These are phyloP conservation scores for Cinnamomum chago DNA, from an alignment of 164 flowering plant species.

Conservation along the genomic window DNA sequence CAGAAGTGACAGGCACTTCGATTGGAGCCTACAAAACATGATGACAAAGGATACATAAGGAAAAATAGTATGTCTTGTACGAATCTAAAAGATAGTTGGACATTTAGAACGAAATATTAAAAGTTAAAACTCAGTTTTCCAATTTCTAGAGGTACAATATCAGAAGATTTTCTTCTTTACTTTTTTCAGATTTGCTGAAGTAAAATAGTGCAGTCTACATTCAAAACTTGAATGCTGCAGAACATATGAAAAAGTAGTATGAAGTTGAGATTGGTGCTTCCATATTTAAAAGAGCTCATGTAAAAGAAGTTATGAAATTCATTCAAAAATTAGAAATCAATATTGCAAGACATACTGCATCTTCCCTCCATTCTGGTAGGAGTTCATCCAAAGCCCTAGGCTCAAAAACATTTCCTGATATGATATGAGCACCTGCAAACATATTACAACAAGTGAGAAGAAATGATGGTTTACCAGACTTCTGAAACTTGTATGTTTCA, in stretches of 20 bases:
- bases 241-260: not conserved
- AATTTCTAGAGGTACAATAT: too few species aligned
- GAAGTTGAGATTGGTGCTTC: not conserved
- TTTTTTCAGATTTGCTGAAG: not conserved
- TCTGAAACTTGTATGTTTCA: not conserved
- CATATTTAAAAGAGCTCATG: not conserved
- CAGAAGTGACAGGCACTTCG: slow-evolving; percentile 76
- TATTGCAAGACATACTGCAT: slow-evolving; percentile 43
- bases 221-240: not conserved
- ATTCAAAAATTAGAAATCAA: not conserved
- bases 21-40: slow-evolving; percentile 67
- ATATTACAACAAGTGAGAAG: not conserved
- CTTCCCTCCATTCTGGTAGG: slow-evolving; percentile 80
- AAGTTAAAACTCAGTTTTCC: too few species aligned
- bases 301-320: not conserved
- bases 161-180: not conserved
- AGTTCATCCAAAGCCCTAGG: slow-evolving; percentile 95
- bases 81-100: too few species aligned
- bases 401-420: slow-evolving; percentile 95
- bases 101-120: too few species aligned
- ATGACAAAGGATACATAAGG: not conserved
- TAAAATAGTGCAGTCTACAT: not conserved
- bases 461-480: not conserved
- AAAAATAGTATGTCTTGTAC: too few species aligned
- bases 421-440: slow-evolving; percentile 78